Evolutionary conservation across 2,329 filamentous ascomycete species (phyloP).

Genomic region (Aspergillus versicolor): DNA sequence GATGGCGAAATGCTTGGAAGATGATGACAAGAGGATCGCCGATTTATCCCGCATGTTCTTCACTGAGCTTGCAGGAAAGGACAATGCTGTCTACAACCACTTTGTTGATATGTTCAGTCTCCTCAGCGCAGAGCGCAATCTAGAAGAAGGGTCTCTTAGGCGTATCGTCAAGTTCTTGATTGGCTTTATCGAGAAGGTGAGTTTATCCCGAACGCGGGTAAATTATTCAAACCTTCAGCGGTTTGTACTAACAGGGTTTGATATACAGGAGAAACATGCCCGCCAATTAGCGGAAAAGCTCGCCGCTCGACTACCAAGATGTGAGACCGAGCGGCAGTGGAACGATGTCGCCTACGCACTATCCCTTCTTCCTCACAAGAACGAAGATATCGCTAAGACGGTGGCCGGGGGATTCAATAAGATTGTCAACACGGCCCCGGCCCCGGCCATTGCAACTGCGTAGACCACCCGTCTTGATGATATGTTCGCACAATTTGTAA

Average conservation of each 20-base stretch:
- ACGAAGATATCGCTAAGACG: constrained; percentile 47
- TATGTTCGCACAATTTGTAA: not conserved
- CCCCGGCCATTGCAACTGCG: constrained; percentile 50
- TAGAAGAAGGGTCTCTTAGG: constrained; percentile 83
- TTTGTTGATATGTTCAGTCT: constrained; percentile 99
- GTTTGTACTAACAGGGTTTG: not conserved
- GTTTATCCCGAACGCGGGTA: not conserved
- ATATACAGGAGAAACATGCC: constrained; percentile 83
- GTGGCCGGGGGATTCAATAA: constrained; percentile 55
- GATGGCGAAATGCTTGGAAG: constrained; percentile 98
- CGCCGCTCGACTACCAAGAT: constrained; percentile 78
- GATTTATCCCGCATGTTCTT: constrained; percentile 98
- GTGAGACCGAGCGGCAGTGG: constrained; percentile 93
- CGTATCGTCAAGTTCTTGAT: constrained; percentile 89
- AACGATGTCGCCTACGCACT: constrained; percentile 94
- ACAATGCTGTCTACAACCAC: constrained; percentile 98
- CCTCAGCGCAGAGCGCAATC: constrained; percentile 73
- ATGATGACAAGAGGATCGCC: constrained; percentile 89
- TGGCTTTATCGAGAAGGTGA: constrained; percentile 95
- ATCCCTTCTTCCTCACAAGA: constrained; percentile 75
- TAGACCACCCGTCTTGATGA: constrained; percentile 29
- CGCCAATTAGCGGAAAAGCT: constrained; percentile 92
- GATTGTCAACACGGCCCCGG: constrained; percentile 57
- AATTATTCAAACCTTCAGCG: not conserved
- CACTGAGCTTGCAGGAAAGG: constrained; percentile 93